Evolutionary conservation across 345 rosid species (phyloP).

Genomic region (Salix arbutifolia): DNA sequence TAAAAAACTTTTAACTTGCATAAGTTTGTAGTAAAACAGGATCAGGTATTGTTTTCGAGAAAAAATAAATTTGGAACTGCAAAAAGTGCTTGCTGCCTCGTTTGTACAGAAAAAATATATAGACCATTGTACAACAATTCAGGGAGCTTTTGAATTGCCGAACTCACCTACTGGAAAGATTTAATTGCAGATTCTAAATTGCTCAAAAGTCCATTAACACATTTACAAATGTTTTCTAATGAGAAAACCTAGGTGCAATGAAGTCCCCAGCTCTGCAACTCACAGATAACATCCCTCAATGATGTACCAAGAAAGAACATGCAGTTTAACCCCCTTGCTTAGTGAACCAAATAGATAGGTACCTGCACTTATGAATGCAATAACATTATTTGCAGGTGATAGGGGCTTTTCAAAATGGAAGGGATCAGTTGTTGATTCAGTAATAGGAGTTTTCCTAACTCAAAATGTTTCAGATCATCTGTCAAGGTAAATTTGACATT

Average conservation of each 20-base stretch:
- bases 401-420: conserved; percentile 97
- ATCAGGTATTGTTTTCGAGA: background rate
- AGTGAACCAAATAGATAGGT: background rate
- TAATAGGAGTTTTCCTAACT: conserved; percentile 91
- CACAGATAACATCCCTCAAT: background rate
- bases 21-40: background rate
- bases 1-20: background rate
- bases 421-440: conserved; percentile 97
- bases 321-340: background rate
- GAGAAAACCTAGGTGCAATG: background rate
- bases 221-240: background rate
- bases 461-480: conserved; percentile 97
- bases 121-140: background rate
- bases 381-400: conserved; percentile 58
- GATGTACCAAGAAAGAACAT: background rate
- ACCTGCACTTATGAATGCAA: background rate
- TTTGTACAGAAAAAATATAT: background rate
- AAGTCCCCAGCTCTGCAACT: too few relatives aligned
- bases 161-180: background rate
- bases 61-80: background rate
- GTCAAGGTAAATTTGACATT: conserved; percentile 59
- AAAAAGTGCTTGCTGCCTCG: background rate
- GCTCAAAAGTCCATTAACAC: background rate
- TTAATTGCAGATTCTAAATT: background rate
- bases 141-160: background rate